Evolutionary conservation across 495 filamentous ascomycete species (phyloP).

Genomic region (Penicillium manginii): DNA sequence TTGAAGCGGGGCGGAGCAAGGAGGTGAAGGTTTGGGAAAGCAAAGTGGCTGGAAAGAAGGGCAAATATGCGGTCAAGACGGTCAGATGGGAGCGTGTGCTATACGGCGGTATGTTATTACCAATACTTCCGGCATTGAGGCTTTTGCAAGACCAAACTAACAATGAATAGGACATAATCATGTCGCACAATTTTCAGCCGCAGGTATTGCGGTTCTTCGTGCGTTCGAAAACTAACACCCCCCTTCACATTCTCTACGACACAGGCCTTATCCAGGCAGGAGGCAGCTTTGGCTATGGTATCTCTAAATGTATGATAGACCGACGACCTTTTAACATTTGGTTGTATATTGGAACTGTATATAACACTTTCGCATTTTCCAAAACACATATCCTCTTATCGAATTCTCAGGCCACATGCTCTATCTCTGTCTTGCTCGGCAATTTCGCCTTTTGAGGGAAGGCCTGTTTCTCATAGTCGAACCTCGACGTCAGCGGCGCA

Average conservation of each 20-base stretch:
- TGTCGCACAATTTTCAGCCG: slow-evolving; percentile 54
- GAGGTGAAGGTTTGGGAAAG: slow-evolving; percentile 46
- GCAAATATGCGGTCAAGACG: slow-evolving; percentile 46
- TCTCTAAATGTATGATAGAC: no score
- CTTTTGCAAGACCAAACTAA: slow-evolving; percentile 4
- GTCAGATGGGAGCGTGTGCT: slow-evolving; percentile 50
- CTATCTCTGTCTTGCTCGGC: background rate
- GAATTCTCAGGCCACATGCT: background rate
- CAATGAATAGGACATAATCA: slow-evolving; percentile 48
- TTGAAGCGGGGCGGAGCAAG: slow-evolving; percentile 31
- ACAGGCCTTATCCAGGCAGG: background rate
- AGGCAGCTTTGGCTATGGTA: no score
- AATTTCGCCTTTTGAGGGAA: background rate
- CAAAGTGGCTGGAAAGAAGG: slow-evolving; percentile 29
- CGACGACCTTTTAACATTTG: no score
- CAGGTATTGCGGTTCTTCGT: slow-evolving; percentile 65
- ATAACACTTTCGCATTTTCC: no score
- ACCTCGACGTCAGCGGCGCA: background rate
- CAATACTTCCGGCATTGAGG: background rate
- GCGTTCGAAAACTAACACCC: slow-evolving; percentile 57
- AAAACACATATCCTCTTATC: no score
- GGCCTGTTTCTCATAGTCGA: background rate
- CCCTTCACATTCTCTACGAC: background rate
- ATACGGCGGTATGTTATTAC: slow-evolving; percentile 49
- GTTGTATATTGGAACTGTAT: no score